Evolutionary conservation across 495 filamentous ascomycete genomes (phyloP).

Genomic region (Melanomma pulvis-pyrius): DNA sequence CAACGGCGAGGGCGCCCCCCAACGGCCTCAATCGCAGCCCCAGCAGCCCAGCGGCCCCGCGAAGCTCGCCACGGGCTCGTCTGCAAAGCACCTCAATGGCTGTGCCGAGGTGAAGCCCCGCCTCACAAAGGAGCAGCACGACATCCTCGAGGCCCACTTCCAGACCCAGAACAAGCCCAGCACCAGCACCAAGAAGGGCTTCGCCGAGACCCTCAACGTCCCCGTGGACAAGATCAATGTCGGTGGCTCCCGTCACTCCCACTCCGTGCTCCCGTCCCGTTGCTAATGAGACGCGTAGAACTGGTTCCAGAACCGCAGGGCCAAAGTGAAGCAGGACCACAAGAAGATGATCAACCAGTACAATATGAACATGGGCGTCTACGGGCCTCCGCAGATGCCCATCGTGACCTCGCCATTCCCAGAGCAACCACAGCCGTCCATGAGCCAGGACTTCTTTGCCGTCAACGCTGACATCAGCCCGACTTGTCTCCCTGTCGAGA

Average conservation of each 20-base stretch:
- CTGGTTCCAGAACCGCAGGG: conserved; percentile 52
- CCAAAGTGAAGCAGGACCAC: conserved; percentile 50
- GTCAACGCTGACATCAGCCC: conserved; percentile 36
- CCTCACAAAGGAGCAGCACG: conserved; percentile 50
- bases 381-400: conserved; percentile 25
- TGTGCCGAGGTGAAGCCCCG: conserved; percentile 48
- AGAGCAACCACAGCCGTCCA: conserved; percentile 16
- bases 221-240: conserved; percentile 52
- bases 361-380: conserved; percentile 36
- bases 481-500: conserved; percentile 33
- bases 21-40: conserved; percentile 17
- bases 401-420: conserved; percentile 21
- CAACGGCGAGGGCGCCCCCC: conserved; percentile 13
- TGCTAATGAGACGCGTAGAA: conserved; percentile 41
- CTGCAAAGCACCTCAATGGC: conserved; percentile 31
- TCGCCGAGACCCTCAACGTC: conserved; percentile 45
- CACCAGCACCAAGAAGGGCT: conserved; percentile 47
- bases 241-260: conserved; percentile 22
- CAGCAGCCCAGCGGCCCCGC: not conserved
- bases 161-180: conserved; percentile 45
- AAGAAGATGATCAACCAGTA: conserved; percentile 44
- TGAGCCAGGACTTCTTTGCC: conserved; percentile 25
- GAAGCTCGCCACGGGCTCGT: conserved; percentile 1
- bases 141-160: conserved; percentile 48
- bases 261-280: not conserved